These are phyloP conservation scores for Thermoascus crustaceus DNA, from an alignment of 2,329 filamentous ascomycete genomes.

Conservation along the genomic window DNA sequence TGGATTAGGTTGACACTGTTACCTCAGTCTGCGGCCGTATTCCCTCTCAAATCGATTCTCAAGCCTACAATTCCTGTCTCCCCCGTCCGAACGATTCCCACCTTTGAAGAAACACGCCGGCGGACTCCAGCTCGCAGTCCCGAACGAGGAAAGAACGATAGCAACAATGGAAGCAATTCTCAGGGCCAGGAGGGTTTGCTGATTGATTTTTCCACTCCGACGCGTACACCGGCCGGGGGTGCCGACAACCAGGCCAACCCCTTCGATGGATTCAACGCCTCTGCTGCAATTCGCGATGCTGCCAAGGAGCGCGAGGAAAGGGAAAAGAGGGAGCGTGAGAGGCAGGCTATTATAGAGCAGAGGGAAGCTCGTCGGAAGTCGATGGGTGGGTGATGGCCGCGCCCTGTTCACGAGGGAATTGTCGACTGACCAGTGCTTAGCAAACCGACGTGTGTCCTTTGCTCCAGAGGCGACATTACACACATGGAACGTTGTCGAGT, in stretches of 20 bases:
- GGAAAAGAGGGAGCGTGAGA: slow-evolving; percentile 52
- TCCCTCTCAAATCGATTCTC: slow-evolving; percentile 61
- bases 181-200: slow-evolving; percentile 25
- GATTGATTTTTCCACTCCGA: slow-evolving; percentile 38
- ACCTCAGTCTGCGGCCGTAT: slow-evolving; percentile 29
- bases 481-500: slow-evolving; percentile 91
- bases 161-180: slow-evolving; percentile 12
- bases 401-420: not conserved
- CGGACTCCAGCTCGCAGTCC: slow-evolving; percentile 29
- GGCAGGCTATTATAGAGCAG: slow-evolving; percentile 56
- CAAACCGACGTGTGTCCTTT: slow-evolving; percentile 90
- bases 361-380: slow-evolving; percentile 88
- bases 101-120: slow-evolving; percentile 46
- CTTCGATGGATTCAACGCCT: slow-evolving; percentile 38
- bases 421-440: slow-evolving; percentile 23
- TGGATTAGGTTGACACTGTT: slow-evolving; percentile 12
- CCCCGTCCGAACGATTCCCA: slow-evolving; percentile 57
- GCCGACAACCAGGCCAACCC: slow-evolving; percentile 40
- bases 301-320: slow-evolving; percentile 62
- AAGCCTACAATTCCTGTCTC: slow-evolving; percentile 64
- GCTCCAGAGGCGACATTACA: slow-evolving; percentile 94
- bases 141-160: slow-evolving; percentile 14
- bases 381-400: slow-evolving; percentile 45
- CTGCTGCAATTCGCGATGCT: slow-evolving; percentile 38
- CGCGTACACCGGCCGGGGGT: slow-evolving; percentile 22